These are phyloP conservation scores for Globisporangium cystogenes DNA, from an alignment of 352 stramenopile genomes.

Conservation along the genomic window DNA sequence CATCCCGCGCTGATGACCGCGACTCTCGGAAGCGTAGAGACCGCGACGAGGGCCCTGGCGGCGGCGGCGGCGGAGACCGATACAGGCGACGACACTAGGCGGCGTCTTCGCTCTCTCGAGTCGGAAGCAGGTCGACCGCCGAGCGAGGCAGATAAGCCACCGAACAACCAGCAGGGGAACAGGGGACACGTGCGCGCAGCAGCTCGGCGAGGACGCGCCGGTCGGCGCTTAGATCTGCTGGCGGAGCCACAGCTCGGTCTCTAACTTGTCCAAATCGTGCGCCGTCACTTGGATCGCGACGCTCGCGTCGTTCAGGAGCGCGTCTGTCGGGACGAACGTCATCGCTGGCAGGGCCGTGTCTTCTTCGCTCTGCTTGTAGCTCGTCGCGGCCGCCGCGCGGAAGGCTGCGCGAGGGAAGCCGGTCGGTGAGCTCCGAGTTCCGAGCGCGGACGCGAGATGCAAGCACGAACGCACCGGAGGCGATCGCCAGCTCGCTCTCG, in stretches of 20 bases:
- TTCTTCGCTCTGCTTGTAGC: background rate
- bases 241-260: constrained; percentile 81
- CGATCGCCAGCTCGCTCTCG: constrained; percentile 45
- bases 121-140: background rate
- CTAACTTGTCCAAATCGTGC: constrained; percentile 75
- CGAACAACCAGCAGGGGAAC: background rate
- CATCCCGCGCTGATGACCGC: constrained; percentile 40
- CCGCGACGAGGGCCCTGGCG: constrained; percentile 33
- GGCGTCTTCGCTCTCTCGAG: background rate
- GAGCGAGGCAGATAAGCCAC: background rate
- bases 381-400: background rate
- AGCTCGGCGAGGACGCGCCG: background rate
- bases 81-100: constrained; percentile 50
- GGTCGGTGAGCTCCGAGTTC: background rate
- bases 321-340: constrained; percentile 71
- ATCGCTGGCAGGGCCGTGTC: constrained; percentile 33
- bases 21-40: constrained; percentile 61
- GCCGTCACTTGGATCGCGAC: constrained; percentile 61
- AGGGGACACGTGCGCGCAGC: background rate
- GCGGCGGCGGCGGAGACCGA: constrained; percentile 9
- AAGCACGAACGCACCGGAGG: constrained; percentile 15
- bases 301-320: constrained; percentile 40
- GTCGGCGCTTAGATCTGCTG: constrained; percentile 48
- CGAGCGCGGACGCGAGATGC: background rate
- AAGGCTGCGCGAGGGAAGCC: constrained; percentile 1